A percentile compares a stretch with the other conserved stretches of the same genome.
Conservation (phyloP, 371 early-diverging fungal genomes). For the Syncephalastrum contaminatum region DNA sequence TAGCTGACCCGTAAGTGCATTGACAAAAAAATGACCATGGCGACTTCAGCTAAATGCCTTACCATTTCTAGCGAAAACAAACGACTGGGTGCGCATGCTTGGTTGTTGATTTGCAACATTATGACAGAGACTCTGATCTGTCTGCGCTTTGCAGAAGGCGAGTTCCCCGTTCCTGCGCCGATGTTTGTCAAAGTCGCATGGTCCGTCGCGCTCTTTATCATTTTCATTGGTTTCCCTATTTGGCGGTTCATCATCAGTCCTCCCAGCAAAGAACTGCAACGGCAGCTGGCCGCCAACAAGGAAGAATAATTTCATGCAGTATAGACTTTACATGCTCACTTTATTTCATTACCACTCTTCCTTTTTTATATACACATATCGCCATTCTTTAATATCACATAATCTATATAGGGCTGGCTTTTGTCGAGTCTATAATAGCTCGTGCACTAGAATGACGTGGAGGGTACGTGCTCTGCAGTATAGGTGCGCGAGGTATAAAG, state of each 20-base stretch:
- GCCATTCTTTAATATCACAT: no score
- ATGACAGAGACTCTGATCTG: conserved; percentile 88
- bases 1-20: conserved; percentile 65
- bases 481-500: no score
- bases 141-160: conserved; percentile 85
- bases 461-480: no score
- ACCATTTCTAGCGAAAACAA: conserved; percentile 42
- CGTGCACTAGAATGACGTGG: no score
- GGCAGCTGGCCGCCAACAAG: conserved; percentile 5
- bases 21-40: not conserved
- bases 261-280: conserved; percentile 3
- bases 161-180: conserved; percentile 84
- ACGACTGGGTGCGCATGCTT: conserved; percentile 86
- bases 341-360: no score
- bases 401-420: no score
- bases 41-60: not conserved
- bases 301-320: conserved; percentile 2
- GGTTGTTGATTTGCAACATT: conserved; percentile 86
- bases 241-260: conserved; percentile 64
- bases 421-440: no score
- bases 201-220: conserved; percentile 53
- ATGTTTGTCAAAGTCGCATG: conserved; percentile 75
- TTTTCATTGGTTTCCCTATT: conserved; percentile 68
- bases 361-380: no score
- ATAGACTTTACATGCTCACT: no score